Evolutionary conservation across 2,329 filamentous ascomycete species (phyloP).

Genomic region (Dothidotthia symphoricarpi): DNA sequence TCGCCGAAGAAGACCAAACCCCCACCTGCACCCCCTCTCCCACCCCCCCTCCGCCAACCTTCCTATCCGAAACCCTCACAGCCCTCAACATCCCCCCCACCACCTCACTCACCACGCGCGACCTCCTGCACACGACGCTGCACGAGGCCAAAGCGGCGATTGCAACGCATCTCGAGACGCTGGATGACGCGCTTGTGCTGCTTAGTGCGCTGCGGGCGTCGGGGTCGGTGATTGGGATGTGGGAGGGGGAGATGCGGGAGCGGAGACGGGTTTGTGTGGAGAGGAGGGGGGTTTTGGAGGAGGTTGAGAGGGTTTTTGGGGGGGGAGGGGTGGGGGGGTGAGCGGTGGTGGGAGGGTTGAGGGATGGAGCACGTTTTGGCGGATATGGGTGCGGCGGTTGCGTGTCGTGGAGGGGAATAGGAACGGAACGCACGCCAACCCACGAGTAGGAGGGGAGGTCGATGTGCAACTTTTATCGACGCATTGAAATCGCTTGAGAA

Average conservation of each 20-base stretch:
- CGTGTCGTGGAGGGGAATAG: too few species aligned
- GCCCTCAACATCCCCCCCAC: conserved; percentile 3
- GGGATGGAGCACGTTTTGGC: too few species aligned
- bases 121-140: conserved; percentile 11
- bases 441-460: too few species aligned
- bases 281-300: conserved; percentile 8
- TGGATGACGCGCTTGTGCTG: conserved; percentile 12
- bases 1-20: conserved; percentile 1
- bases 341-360: too few species aligned
- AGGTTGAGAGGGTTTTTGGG: conserved; percentile 6
- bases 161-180: conserved; percentile 11
- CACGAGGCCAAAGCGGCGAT: conserved; percentile 7
- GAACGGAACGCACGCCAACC: too few species aligned
- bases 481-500: too few species aligned
- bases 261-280: conserved; percentile 11
- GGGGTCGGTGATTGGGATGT: conserved; percentile 11
- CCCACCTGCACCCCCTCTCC: neutral
- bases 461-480: too few species aligned
- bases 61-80: neutral
- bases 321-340: neutral
- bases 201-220: conserved; percentile 14
- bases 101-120: conserved; percentile 4
- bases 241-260: conserved; percentile 11
- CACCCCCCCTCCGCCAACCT: neutral
- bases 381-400: too few species aligned